Percentiles rank a stretch among this genome's conserved stretches.
phyloP scores from a whole-genome alignment of 257 asterid species.

The Solanum etuberosum region DNA sequence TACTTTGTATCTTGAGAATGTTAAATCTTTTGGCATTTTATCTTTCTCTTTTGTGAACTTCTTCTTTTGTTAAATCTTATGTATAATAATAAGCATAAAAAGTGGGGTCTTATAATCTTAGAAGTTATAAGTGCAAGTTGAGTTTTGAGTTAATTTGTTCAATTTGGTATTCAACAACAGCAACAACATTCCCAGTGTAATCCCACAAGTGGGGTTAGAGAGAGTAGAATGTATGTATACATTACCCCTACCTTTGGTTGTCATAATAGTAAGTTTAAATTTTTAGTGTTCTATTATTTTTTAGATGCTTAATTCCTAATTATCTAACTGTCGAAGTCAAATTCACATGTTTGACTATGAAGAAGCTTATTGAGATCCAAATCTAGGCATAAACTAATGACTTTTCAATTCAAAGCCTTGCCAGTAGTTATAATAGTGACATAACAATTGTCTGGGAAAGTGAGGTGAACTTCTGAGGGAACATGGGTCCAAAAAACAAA shows the following conservation, averaged over 20 bases:
- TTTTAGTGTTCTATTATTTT: neutral
- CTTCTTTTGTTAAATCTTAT: neutral
- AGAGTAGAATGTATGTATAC: neutral
- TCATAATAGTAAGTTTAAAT: neutral
- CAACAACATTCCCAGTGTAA: neutral
- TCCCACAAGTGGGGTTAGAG: neutral
- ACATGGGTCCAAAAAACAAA: neutral
- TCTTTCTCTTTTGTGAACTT: neutral
- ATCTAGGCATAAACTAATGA: neutral
- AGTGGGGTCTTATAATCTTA: neutral
- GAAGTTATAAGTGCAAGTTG: neutral
- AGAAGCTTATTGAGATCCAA: neutral
- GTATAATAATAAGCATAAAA: neutral
- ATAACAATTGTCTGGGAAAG: neutral
- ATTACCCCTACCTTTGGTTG: neutral
- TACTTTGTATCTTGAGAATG: neutral
- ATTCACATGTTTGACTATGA: neutral
- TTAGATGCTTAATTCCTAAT: neutral
- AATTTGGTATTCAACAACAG: neutral
- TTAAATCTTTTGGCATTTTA: neutral
- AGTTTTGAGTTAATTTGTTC: neutral
- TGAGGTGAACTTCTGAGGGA: neutral
- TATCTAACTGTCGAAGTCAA: neutral
- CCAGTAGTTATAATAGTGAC: neutral
- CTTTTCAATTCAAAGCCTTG: neutral